Conservation (phyloP, 2,329 filamentous ascomycete species). For the Coccinonectria pachysandricola region DNA sequence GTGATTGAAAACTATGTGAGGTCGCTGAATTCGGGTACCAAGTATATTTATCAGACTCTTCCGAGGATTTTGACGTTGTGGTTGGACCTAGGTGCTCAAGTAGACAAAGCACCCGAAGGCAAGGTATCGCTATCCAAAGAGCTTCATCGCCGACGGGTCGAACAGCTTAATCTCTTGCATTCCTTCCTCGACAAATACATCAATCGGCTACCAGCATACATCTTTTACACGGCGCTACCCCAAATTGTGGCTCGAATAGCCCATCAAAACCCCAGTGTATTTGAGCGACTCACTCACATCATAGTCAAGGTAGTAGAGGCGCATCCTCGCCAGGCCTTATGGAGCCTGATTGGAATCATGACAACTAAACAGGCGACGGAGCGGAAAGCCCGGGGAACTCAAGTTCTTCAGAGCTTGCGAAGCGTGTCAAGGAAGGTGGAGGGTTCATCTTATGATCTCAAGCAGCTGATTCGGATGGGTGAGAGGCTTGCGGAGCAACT, state of each 20-base stretch:
- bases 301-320: constrained; percentile 75
- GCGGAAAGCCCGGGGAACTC: constrained; percentile 43
- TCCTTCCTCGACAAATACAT: constrained; percentile 72
- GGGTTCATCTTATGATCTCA: constrained; percentile 48
- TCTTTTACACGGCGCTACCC: constrained; percentile 74
- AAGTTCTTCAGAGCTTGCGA: constrained; percentile 41
- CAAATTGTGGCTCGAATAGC: constrained; percentile 95
- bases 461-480: constrained; percentile 61
- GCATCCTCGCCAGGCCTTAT: constrained; percentile 87
- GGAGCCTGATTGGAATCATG: constrained; percentile 80
- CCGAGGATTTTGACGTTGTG: constrained; percentile 88
- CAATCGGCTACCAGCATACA: constrained; percentile 58
- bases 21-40: constrained; percentile 78
- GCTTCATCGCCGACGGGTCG: constrained; percentile 46
- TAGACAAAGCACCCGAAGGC: constrained; percentile 50
- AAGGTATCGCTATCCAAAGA: constrained; percentile 43
- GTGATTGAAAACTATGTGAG: constrained; percentile 91
- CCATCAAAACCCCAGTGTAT: constrained; percentile 70
- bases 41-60: constrained; percentile 91
- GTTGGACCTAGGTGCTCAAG: constrained; percentile 77
- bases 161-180: constrained; percentile 60
- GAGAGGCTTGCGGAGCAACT: constrained; percentile 78
- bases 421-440: constrained; percentile 41
- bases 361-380: constrained; percentile 65
- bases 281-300: constrained; percentile 64